Conservation (phyloP, 2,329 filamentous ascomycete genomes). For the Magnaporthiopsis incrustans region DNA sequence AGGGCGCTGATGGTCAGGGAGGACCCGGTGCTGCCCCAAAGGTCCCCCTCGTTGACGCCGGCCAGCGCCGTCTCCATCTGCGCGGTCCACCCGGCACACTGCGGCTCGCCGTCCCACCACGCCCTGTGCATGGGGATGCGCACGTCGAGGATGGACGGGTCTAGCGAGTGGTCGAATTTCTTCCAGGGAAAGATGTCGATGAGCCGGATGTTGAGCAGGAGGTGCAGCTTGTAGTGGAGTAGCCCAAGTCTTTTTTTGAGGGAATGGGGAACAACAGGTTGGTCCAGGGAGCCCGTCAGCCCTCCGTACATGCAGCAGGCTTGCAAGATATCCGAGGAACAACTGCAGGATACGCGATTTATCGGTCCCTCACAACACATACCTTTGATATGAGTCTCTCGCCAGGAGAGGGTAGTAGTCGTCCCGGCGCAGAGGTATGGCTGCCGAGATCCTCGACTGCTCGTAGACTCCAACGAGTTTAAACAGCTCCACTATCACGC, state of each 20-base stretch:
- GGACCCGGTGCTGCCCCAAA: neutral
- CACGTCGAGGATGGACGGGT: slow-evolving; percentile 3
- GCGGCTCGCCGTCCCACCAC: slow-evolving; percentile 2
- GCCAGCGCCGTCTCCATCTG: neutral
- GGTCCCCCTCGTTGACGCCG: neutral
- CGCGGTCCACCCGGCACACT: too few species aligned
- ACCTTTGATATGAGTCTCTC: slow-evolving; percentile 4
- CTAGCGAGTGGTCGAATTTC: neutral
- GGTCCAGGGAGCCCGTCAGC: too few species aligned
- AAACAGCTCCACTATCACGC: neutral
- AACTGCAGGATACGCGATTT: neutral
- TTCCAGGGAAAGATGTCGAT: slow-evolving; percentile 2
- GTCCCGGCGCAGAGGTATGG: neutral
- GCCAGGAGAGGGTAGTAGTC: neutral
- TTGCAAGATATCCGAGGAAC: neutral
- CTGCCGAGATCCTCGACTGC: slow-evolving; percentile 3
- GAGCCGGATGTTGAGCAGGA: neutral
- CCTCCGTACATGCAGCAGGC: too few species aligned
- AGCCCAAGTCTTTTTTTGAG: neutral
- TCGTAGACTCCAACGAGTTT: slow-evolving; percentile 1
- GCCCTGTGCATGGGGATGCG: neutral
- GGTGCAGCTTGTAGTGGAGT: slow-evolving; percentile 6
- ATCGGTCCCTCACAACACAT: neutral
- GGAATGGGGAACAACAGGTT: too few species aligned
- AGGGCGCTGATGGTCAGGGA: neutral